A percentile compares a stretch with the other conserved stretches of the same genome.
phyloP scores from a whole-genome alignment of 139 green algal species.

The Micromonas commoda region DNA sequence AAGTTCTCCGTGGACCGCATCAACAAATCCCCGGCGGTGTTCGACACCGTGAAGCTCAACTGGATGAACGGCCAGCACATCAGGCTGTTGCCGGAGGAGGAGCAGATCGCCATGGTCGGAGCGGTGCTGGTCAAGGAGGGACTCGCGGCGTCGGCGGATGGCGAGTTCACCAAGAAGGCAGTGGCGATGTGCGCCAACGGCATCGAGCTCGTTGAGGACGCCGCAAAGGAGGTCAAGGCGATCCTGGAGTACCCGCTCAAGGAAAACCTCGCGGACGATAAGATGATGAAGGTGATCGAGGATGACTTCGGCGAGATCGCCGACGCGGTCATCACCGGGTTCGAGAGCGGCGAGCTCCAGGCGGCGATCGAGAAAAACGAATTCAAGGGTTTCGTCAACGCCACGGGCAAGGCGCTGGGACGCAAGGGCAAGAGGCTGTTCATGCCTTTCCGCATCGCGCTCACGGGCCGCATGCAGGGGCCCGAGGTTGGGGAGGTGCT shows the following conservation, averaged over 20 bases:
- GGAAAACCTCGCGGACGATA: slow-evolving; percentile 58
- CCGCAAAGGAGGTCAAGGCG: slow-evolving; percentile 50
- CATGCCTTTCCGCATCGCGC: slow-evolving; percentile 87
- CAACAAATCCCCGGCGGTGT: slow-evolving; percentile 90
- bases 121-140: slow-evolving; percentile 21
- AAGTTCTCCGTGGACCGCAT: slow-evolving; percentile 86
- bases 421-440: slow-evolving; percentile 97
- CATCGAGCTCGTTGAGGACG: slow-evolving; percentile 57
- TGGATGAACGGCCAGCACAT: slow-evolving; percentile 82
- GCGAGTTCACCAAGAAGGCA: slow-evolving; percentile 25
- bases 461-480: slow-evolving; percentile 67
- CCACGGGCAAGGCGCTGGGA: slow-evolving; percentile 82
- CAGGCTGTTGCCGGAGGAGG: slow-evolving; percentile 50
- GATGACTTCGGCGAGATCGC: slow-evolving; percentile 71
- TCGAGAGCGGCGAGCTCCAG: slow-evolving; percentile 70
- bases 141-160: background rate
- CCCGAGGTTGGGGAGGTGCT: slow-evolving; percentile 25
- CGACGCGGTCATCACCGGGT: slow-evolving; percentile 57
- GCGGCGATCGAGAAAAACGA: slow-evolving; percentile 55
- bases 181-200: slow-evolving; percentile 3
- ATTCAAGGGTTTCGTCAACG: slow-evolving; percentile 85
- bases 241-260: slow-evolving; percentile 81
- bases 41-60: slow-evolving; percentile 67
- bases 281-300: slow-evolving; percentile 49
- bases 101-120: slow-evolving; percentile 37